Percentiles rank a stretch among this genome's conserved stretches.
phyloP scores from a whole-genome alignment of 2,329 filamentous ascomycete species.

The Colletotrichum sp. region DNA sequence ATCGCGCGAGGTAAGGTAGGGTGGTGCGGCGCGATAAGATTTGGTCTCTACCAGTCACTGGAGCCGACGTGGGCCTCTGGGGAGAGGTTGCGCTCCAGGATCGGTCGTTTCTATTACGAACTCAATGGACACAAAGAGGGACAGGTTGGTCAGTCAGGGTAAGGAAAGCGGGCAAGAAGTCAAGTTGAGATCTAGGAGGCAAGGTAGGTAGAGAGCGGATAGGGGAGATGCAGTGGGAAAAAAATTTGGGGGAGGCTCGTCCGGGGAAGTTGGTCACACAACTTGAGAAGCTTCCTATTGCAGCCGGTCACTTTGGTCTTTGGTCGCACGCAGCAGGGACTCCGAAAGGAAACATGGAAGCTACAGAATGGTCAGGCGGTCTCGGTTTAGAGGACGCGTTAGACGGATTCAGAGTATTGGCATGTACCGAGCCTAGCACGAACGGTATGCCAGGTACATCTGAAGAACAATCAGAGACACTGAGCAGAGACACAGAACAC shows the following conservation, averaged over 20 bases:
- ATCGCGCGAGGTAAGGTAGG: background rate
- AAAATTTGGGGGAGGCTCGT: background rate
- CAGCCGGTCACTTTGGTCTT: constrained; percentile 5
- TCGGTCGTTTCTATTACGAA: background rate
- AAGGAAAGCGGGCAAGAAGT: background rate
- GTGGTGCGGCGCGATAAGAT: constrained; percentile 13
- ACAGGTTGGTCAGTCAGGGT: background rate
- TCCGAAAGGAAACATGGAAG: background rate
- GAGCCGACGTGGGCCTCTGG: background rate
- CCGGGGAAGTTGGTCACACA: constrained; percentile 11
- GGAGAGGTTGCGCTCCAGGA: background rate
- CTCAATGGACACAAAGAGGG: background rate
- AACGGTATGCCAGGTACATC: background rate
- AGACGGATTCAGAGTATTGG: background rate
- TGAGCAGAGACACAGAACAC: background rate
- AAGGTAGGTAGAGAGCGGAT: background rate
- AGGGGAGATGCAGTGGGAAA: background rate
- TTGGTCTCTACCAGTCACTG: background rate
- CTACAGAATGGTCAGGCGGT: background rate
- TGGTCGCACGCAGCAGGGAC: background rate
- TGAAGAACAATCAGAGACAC: background rate
- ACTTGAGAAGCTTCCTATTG: constrained; percentile 13
- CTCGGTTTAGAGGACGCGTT: background rate
- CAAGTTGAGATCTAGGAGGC: background rate
- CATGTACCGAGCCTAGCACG: background rate